Conservation (phyloP, 148 eudicot species). For the Nyssa sinensis region DNA sequence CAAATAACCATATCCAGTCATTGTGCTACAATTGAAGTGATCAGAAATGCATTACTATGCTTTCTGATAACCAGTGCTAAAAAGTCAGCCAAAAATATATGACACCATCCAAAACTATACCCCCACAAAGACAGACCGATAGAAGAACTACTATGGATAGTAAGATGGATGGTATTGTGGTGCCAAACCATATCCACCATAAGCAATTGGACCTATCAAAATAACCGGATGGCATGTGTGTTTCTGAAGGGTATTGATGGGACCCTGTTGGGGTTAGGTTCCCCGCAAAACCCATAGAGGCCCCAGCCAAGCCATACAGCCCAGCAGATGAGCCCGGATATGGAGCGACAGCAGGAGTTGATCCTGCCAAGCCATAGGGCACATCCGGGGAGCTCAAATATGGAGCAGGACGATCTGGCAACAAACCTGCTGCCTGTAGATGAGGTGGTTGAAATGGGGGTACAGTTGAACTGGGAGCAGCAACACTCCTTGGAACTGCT, state of each 20-base stretch:
- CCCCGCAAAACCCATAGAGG: constrained; percentile 16
- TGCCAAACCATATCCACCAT: constrained; percentile 30
- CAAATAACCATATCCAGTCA: not conserved
- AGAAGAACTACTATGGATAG: constrained; percentile 29
- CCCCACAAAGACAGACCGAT: not conserved
- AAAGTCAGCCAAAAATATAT: not conserved
- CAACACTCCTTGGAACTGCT: constrained; percentile 13
- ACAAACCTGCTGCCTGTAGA: constrained; percentile 24
- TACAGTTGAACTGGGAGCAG: constrained; percentile 17
- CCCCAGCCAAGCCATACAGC: constrained; percentile 13
- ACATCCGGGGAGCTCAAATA: constrained; percentile 21
- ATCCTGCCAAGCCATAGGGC: constrained; percentile 21
- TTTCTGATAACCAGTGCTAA: constrained; percentile 6
- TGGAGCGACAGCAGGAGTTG: constrained; percentile 3
- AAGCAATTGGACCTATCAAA: constrained; percentile 21
- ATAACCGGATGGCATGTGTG: constrained; percentile 21
- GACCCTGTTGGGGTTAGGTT: constrained; percentile 16
- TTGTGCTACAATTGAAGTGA: not conserved
- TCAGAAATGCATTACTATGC: not conserved
- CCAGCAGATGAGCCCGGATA: constrained; percentile 20
- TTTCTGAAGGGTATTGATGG: constrained; percentile 17
- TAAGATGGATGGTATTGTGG: constrained; percentile 34
- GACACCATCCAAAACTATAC: constrained; percentile 11
- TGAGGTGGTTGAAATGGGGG: constrained; percentile 25
- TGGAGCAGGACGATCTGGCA: constrained; percentile 21